Base-by-base conservation (phyloP, 1,284 basidiomycete species). In the Ceratobasidium theobromae region DNA sequence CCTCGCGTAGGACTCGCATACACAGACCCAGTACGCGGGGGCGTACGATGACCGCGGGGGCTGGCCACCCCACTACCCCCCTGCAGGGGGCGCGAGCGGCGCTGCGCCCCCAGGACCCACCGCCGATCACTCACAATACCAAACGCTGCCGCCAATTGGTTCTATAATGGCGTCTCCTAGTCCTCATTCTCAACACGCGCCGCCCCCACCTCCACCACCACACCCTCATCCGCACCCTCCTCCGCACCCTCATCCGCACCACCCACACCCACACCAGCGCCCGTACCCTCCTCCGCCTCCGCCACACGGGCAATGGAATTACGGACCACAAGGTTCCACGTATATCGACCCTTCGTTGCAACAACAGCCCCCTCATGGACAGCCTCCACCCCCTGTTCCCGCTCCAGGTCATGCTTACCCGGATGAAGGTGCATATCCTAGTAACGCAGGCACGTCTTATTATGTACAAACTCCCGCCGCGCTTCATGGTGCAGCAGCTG, bases 381-480 rank as follows among this genome's bases (percentile, higher is more conserved):
- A 62, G 21, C 64, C 52, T 21, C 64, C 64, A 16, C 64, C 64
- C n/a, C 58, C 58, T 14, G 64, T 54, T 8, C 52, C 64, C 9
- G 49, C 41, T 5, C 35, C 60, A 5, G 64, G 52, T 14, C 64
- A 40, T 23, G 43, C 64, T 9, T 65, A 65, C 52, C 30, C 40
- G 4, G 64, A 65, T 6, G 64, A 65, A 18, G 18, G 64, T n/a
- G 52, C 40, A 23, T 65, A 65, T 46, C 52, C 49, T 43, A n/a
- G 38, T n/a, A 25, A 27, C 35, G 30, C 49, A 25, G 62, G 51
- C 28, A 33, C 51, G 35, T 53, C 62, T 1, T 65, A 65, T 28
- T 65, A 65, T 54, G 64, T 65, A 54, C 64, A 65, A 25, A 65
- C 65, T n/a, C 55, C 55, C 18, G 65, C 65, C n/a, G 54, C 65